Evolutionary conservation across 1,284 basidiomycete genomes (phyloP), one percentile per base, ranked within the genome.

Genomic region (Athelia sp.): DNA sequence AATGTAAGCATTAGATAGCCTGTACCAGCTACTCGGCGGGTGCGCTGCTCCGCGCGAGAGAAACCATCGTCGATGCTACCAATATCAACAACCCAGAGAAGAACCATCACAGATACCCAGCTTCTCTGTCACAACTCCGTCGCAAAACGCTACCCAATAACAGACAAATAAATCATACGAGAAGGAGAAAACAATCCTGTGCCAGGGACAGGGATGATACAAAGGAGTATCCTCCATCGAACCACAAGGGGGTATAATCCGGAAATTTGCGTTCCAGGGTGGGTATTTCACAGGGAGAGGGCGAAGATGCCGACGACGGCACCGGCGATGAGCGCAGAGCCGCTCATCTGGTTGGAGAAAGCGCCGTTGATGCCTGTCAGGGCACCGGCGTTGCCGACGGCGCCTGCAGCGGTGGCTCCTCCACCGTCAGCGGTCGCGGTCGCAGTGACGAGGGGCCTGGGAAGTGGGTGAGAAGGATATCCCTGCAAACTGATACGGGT

Each of bases 381-480:
- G 26, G 69, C 70, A 49, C 65, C 65, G 48, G 60, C 67, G 48
- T 52, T 47, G 35, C 50, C 31, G 23, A 44, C 53, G 22, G 19
- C 15, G 43, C 34, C 26, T 47, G 44, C 53, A 52, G 66, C 62
- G 34, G 70, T 66, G 55, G 62, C 63, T 45, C 68, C 49, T 24
- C 80, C 84, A 14, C 76, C 74, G 51, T n/a, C n/a, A n/a, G n/a
- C n/a, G n/a, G n/a, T n/a, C n/a, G 79, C 81, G 43, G 77, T 81
- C 22, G 78, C 80, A 56, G 75, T 76, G 36, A 76, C 70, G n/a
- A 40, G 23, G 73, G 66, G 19, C 60, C 52, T 15, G 58, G 57
- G 26, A 57, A 24, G 53, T 14, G 6, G 58, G 50, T 32, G 53
- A 50, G 22, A 50, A 42, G 14, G 61, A 49, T 9, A 24, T 45